A percentile compares a stretch with the other conserved stretches of the same genome.
phyloP scores from a whole-genome alignment of 345 rosid genomes.

The Erucastrum elatum region DNA sequence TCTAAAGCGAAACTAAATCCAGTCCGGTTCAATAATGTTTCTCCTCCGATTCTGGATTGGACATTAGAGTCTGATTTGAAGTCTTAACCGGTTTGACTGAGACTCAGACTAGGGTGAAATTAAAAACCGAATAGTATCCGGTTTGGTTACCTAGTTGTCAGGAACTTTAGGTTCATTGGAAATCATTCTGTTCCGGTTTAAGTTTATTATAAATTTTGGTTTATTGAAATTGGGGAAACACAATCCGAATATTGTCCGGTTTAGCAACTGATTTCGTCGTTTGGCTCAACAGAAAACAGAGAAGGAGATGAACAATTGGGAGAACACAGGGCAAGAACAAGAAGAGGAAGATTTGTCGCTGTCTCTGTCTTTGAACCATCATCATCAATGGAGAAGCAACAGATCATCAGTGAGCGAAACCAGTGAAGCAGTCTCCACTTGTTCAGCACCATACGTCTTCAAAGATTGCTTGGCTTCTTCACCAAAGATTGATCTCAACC shows the following conservation, averaged over 20 bases:
- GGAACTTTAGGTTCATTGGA: not conserved
- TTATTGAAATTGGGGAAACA: no score
- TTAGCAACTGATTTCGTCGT: not conserved
- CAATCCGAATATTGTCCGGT: not conserved
- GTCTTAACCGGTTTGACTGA: not conserved
- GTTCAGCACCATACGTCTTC: slow-evolving; percentile 38
- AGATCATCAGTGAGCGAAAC: slow-evolving; percentile 61
- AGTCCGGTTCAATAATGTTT: not conserved
- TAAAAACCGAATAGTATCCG: not conserved
- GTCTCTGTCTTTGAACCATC: slow-evolving; percentile 53
- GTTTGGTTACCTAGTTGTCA: not conserved
- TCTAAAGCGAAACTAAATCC: not conserved
- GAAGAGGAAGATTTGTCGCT: slow-evolving; percentile 50
- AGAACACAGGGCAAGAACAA: slow-evolving; percentile 5
- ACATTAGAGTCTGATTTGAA: not conserved
- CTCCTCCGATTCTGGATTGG: not conserved
- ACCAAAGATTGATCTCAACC: slow-evolving; percentile 44
- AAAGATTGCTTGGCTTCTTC: slow-evolving; percentile 49
- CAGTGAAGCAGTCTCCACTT: slow-evolving; percentile 66
- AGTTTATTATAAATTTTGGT: no score
- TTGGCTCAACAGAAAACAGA: slow-evolving; percentile 39
- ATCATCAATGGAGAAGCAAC: slow-evolving; percentile 49
- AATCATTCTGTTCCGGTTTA: not conserved
- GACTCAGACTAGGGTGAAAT: not conserved
- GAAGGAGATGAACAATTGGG: slow-evolving; percentile 20